Conservation (phyloP, 2,329 filamentous ascomycete genomes). For the Cladosporium sp. region DNA sequence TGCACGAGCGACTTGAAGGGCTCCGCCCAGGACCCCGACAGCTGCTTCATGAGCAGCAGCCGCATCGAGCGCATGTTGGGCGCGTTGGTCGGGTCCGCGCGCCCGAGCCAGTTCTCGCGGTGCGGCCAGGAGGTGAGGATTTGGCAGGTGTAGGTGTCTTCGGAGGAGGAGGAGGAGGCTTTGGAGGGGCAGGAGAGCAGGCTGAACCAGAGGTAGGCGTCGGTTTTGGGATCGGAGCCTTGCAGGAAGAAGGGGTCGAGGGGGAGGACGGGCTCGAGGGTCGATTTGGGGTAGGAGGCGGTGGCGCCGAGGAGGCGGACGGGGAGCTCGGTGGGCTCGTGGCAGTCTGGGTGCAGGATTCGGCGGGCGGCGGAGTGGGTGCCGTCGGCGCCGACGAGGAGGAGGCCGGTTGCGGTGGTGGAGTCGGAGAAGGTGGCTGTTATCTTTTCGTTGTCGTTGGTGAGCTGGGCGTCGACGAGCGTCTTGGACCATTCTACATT, state of each 20-base stretch:
- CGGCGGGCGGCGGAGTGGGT: slow-evolving; percentile 3
- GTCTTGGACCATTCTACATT: slow-evolving; percentile 15
- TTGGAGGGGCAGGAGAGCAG: slow-evolving; percentile 44
- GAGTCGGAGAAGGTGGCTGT: slow-evolving; percentile 2
- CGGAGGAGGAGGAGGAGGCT: not conserved
- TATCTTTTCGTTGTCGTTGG: not conserved
- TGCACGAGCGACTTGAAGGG: slow-evolving; percentile 16
- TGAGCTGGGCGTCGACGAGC: not conserved
- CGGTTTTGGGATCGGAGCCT: slow-evolving; percentile 46
- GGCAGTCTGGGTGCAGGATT: slow-evolving; percentile 3
- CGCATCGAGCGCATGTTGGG: slow-evolving; percentile 32
- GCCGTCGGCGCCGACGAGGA: slow-evolving; percentile 59
- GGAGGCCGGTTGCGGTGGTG: slow-evolving; percentile 70
- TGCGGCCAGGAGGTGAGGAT: slow-evolving; percentile 47
- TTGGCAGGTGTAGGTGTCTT: slow-evolving; percentile 13
- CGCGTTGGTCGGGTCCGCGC: slow-evolving; percentile 29
- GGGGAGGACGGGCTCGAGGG: slow-evolving; percentile 38
- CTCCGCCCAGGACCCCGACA: slow-evolving; percentile 15
- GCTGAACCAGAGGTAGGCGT: slow-evolving; percentile 50
- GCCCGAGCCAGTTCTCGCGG: slow-evolving; percentile 19
- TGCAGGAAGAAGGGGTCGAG: slow-evolving; percentile 53
- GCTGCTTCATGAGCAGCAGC: slow-evolving; percentile 15
- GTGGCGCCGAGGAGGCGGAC: slow-evolving; percentile 41
- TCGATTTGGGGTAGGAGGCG: slow-evolving; percentile 35
- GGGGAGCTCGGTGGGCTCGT: slow-evolving; percentile 35